Evolutionary conservation across 2,329 filamentous ascomycete species (phyloP), one percentile per base, ranked within the genome.

Genomic region (Verticillium albo-atrum): DNA sequence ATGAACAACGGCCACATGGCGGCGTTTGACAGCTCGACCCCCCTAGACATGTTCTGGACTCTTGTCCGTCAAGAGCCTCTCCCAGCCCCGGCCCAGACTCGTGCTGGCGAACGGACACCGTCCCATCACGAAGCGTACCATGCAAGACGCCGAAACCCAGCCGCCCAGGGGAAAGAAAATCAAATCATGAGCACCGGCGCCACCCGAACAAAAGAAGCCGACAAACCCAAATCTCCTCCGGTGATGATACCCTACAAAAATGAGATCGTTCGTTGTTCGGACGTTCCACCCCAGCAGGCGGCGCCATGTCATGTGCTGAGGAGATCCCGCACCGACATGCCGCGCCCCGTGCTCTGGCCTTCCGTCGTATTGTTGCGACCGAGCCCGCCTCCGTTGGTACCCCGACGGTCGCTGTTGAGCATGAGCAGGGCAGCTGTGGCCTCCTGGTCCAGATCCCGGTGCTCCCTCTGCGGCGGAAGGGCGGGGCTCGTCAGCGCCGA

Each of bases 391-490:
- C 80, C 78, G 12, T 54, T 50, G 15, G 35, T 57, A 12, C 79
- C 81, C 35, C 91, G 81, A 47, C 91, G 84, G 71, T 95, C 92
- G 58, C 82, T 86, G 65, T 93, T 96, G 61, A 97, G 78, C 92
- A 97, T 96, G 71, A 97, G 74, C 66, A 97, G 73, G 3, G 92
- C 93, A 14, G 91, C 89, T 7, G 92, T 95, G 1, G 92, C 93
- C 71, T 95, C 91, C 62, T 92, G 88, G 63, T 90, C 86, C 4
- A 84, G 68, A 55, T 87, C 84, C 35, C 77, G 76, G 27, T 57
- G 55, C n/a, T 57, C 55, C 23, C 59, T 47, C 67, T 84, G 82
- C 0, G 85, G 83, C 23, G 75, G 69, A 52, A 88, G 71, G 7
- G 80, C 80, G 1, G 85, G 85, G 62, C 84, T 87, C 6, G 87